Evolutionary conservation across 2,329 filamentous ascomycete species (phyloP), one percentile per base, ranked within the genome.

Genomic region (Fusarium mundagurra): DNA sequence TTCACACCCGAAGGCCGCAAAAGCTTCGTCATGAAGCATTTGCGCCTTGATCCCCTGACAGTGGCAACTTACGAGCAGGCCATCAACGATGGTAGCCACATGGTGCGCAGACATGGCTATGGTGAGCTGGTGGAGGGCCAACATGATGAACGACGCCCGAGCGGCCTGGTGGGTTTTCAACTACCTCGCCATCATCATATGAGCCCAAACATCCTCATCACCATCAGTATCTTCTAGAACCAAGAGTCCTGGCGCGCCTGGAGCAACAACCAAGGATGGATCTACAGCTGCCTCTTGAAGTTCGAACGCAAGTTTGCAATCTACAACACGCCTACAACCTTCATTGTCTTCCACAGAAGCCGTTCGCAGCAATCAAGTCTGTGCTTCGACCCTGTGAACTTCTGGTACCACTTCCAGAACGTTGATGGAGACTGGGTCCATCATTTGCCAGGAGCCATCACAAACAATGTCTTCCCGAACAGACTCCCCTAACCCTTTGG

Each of bases 401-500:
- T 27, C n/a, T 44, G n/a, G 41, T 44, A 44, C 6, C 16, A 11
- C 41, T 44, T 24, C 16, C 41, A 44, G 16, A 44, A 44, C 16
- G 10, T 44, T 3, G 41, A 44, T 16, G 41, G n/a, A 18, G 41
- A 17, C 4, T 44, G 41, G n/a, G n/a, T 44, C n/a, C 41, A 24
- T 8, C n/a, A 8, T 17, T 44, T 44, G 1, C 4, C 41, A 27
- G 16, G 41, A 44, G n/a, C 41, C n/a, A 44, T 44, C 4, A 17
- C 38, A 24, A 38, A 43, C 13, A 14, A n/a, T n/a, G 22, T 43
- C 14, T 4, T 43, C 22, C 1, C 39, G 16, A 17, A 16, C 11
- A 44, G 12, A 44, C 16, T 18, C 24, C 2, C n/a, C n/a, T 0
- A 8, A 18, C 6, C 4, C 10, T 3, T 24, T 4, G 16, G n/a